Evolutionary conservation across 1,284 basidiomycete species (phyloP), one percentile per base, ranked within the genome.

Genomic region (Heterobasidion parviporum): DNA sequence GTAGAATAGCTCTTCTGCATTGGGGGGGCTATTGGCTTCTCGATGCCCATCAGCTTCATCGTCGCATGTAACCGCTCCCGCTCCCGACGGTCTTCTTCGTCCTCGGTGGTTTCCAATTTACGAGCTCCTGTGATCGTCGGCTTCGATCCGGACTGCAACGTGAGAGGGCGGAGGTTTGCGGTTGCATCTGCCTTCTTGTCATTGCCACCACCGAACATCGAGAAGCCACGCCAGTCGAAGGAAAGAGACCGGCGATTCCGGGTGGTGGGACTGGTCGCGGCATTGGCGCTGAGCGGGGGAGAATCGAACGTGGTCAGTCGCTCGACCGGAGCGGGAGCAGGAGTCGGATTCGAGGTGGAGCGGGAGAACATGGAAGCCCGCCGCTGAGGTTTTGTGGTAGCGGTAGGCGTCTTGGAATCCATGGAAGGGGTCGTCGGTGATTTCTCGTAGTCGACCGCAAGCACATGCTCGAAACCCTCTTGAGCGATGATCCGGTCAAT

Each of bases 401-500:
- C 49, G 38, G 60, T 57, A n/a, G 65, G 53, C 34, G 67, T 60
- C 34, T 63, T 56, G 3, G 61, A 53, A 14, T 35, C 34, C n/a
- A 58, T 58, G 34, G 62, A 56, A 41, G 62, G 59, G 46, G 60
- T 53, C 47, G 60, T 58, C 41, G 61, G 75, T 46, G 74, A 75
- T 63, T 81, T 81, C 54, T 87, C 88, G 65, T 93, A 94, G 68
- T 97, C 94, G 51, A 82, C 83, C 20, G 94, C 89, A 33, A 97
- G 81, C 54, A 98, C 87, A 64, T 94, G 90, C 70, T 98, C 94
- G 71, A 93, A 96, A 34, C 93, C 94, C 70, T 95, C 93, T 67
- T 92, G 85, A 3, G 92, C 82, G 60, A 96, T 93, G 68, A 98
- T 96, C 54, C 94, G 84, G 74, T 98, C 93, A 64, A 98, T 88